A percentile compares a stretch with the other conserved stretches of the same genome.
Evolutionary conservation across 2,329 filamentous ascomycete genomes (phyloP).

Genomic region (Pyrenophora tritici-repentis): DNA sequence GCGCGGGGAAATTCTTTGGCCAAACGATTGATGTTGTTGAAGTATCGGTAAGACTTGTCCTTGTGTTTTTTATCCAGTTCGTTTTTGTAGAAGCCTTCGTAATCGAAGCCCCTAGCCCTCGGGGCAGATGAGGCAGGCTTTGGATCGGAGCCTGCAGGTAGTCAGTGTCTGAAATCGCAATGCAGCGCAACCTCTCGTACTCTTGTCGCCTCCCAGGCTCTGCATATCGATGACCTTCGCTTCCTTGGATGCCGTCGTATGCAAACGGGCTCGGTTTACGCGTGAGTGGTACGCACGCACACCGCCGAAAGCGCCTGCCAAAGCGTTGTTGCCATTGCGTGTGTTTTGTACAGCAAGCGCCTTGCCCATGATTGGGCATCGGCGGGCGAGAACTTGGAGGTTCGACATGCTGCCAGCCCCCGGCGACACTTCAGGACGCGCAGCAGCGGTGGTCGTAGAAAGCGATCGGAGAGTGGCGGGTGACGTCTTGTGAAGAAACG

Average conservation of each 20-base stretch:
- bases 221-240: constrained; percentile 74
- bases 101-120: constrained; percentile 73
- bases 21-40: constrained; percentile 99
- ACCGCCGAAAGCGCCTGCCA: constrained; percentile 57
- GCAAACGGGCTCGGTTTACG: constrained; percentile 72
- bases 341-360: constrained; percentile 82
- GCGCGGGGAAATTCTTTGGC: constrained; percentile 95
- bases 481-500: constrained; percentile 93
- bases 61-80: constrained; percentile 99
- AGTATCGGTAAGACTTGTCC: constrained; percentile 99
- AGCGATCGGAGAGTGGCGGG: constrained; percentile 89
- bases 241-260: constrained; percentile 77
- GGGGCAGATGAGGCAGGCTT: constrained; percentile 45
- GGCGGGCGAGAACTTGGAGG: constrained; percentile 88
- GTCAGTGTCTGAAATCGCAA: constrained; percentile 7
- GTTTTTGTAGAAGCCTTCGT: constrained; percentile 82
- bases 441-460: constrained; percentile 71
- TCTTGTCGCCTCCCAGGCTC: constrained; percentile 44
- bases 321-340: constrained; percentile 53
- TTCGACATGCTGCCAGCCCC: constrained; percentile 96
- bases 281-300: constrained; percentile 55
- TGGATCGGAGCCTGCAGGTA: constrained; percentile 33
- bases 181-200: constrained; percentile 37
- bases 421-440: constrained; percentile 68
- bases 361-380: constrained; percentile 99